Base-by-base conservation (phyloP, 805 yeast species). In the Scheffersomyces lignosus region DNA sequence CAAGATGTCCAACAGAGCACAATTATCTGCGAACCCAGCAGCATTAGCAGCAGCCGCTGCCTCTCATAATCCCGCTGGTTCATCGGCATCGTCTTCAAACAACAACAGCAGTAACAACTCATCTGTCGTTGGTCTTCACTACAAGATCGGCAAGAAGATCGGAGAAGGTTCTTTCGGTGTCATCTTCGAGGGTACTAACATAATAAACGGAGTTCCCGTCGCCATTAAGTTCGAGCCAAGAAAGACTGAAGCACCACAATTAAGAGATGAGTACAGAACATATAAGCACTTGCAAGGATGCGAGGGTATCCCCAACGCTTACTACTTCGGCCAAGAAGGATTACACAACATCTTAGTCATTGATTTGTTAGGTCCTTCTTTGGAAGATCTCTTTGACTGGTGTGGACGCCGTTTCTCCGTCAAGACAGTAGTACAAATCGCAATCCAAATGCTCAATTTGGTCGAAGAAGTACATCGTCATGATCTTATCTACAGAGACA, bases 141-240 rank as follows among this genome's bases (percentile, higher is more conserved):
- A 82, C 61, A 83, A 82, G 47, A 78, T 84, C 39, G 93, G 91
- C 7, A 83, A 84, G 53, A 86, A 86, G 60, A 86, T 86, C 37
- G 95, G 95, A 25, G 93, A 86, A 56, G 95, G 95, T 2, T 84
- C 93, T 0, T 86, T 86, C 66, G 95, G 95, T 24, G 84, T 85
- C 6, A 81, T 86, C 36, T 86, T 85, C 59, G 89, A 85, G 64
- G 95, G 95, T 27, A 77, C 80, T 38, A 87, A 86, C 54, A 64
- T 86, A 43, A 65, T 85, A 42, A 77, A 83, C 45, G 79, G 81
- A 32, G 70, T 63, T 12, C 72, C 80, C 15, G 91, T 85, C 22
- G 93, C 90, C 3, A 83, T 85, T 54, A 85, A 85, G 59, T 85
- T 85, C 55, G 95, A 84, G 58, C 86, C 88, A 17, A 70, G 90